Conservation (phyloP, 805 yeast genomes). For the Ascoidea rubescens region DNA sequence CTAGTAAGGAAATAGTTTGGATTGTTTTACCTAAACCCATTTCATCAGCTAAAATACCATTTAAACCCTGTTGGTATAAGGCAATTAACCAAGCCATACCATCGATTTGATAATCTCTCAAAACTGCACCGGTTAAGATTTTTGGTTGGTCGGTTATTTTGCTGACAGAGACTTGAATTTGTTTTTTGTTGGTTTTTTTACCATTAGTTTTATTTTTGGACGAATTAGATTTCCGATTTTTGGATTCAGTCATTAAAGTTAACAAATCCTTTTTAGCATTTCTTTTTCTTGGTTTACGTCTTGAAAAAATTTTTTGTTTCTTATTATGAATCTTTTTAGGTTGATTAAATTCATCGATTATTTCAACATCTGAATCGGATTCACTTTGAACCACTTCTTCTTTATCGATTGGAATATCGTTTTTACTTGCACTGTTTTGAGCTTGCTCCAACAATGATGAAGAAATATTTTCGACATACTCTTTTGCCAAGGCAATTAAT, state of each 20-base stretch:
- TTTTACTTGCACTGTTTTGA: conserved; percentile 17
- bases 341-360: neutral
- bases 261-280: conserved; percentile 3
- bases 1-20: conserved; percentile 70
- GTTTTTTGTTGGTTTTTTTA: conserved; percentile 11
- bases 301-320: conserved; percentile 1
- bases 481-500: conserved; percentile 75
- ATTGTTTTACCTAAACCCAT: conserved; percentile 96
- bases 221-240: conserved; percentile 12
- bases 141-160: conserved; percentile 31
- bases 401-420: conserved; percentile 8
- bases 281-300: conserved; percentile 12
- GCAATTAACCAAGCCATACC: conserved; percentile 89
- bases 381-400: conserved; percentile 5
- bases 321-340: neutral
- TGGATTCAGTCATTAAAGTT: conserved; percentile 13
- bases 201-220: conserved; percentile 11
- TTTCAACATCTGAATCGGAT: conserved; percentile 14
- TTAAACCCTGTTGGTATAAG: conserved; percentile 82
- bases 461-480: conserved; percentile 76
- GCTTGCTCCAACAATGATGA: conserved; percentile 52
- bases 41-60: conserved; percentile 93
- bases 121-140: conserved; percentile 36
- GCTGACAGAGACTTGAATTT: conserved; percentile 2
- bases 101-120: conserved; percentile 78